phyloP scores from a whole-genome alignment of 176 grass and related monocot species.

The Themeda triandra region DNA sequence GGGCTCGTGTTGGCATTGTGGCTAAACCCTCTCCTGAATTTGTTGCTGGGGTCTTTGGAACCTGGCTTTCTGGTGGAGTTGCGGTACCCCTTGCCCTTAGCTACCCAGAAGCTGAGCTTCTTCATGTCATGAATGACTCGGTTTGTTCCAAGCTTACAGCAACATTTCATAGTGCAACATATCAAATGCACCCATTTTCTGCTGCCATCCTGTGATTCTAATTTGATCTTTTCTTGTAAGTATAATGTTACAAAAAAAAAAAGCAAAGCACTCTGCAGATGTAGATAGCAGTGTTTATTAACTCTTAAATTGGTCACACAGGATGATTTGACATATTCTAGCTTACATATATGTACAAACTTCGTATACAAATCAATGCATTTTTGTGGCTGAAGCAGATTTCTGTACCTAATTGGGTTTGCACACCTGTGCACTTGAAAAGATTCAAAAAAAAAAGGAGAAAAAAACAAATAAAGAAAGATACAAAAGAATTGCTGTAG shows the following conservation, averaged over 20 bases:
- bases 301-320: not conserved
- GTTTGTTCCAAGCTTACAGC: constrained; percentile 47
- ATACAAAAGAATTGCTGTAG: not conserved
- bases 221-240: not conserved
- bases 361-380: not conserved
- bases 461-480: not conserved
- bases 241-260: not conserved
- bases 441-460: not conserved
- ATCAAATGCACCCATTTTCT: not conserved
- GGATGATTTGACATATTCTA: not conserved
- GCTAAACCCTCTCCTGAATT: constrained; percentile 99
- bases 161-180: constrained; percentile 22
- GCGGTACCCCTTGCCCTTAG: constrained; percentile 91
- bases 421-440: not conserved
- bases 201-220: not conserved
- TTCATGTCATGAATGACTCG: constrained; percentile 97
- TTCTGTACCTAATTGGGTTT: constrained; percentile 7
- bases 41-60: constrained; percentile 85
- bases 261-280: not conserved
- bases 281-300: not conserved
- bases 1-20: constrained; percentile 77
- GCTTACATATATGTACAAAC: not conserved
- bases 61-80: constrained; percentile 96
- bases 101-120: constrained; percentile 85
- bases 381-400: not conserved